Conservation (phyloP, 306 rosid genomes). For the Leucaena leucocephala region DNA sequence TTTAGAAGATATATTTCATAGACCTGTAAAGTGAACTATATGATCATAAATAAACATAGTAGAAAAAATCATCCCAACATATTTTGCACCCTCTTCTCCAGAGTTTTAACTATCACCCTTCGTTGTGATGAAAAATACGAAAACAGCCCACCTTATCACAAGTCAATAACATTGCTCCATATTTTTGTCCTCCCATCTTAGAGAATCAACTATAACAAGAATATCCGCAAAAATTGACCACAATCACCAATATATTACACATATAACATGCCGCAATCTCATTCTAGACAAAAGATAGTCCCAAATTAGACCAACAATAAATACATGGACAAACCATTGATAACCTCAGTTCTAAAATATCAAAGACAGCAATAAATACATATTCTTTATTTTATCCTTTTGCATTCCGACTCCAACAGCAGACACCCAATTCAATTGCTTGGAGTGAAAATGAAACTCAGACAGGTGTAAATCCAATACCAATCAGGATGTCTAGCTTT, state of each 20-base stretch:
- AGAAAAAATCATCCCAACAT: not conserved
- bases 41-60: not conserved
- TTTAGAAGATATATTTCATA: not conserved
- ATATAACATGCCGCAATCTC: not conserved
- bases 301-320: not conserved
- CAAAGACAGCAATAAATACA: not conserved
- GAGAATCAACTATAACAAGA: not conserved
- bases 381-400: not conserved
- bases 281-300: not conserved
- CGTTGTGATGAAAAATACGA: not conserved
- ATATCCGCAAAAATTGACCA: not conserved
- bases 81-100: not conserved
- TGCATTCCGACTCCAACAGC: not conserved
- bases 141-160: not conserved
- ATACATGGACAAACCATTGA: not conserved
- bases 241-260: not conserved
- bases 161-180: not conserved
- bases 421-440: conserved; percentile 6
- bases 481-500: not conserved
- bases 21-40: not conserved
- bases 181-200: not conserved
- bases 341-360: not conserved
- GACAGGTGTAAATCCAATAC: not conserved
- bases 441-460: not conserved
- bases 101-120: not conserved